Percentiles rank a stretch among this genome's conserved stretches.
These are phyloP conservation scores for Xylariaceae sp. DNA, from an alignment of 2,329 filamentous ascomycete genomes.

Conservation along the genomic window DNA sequence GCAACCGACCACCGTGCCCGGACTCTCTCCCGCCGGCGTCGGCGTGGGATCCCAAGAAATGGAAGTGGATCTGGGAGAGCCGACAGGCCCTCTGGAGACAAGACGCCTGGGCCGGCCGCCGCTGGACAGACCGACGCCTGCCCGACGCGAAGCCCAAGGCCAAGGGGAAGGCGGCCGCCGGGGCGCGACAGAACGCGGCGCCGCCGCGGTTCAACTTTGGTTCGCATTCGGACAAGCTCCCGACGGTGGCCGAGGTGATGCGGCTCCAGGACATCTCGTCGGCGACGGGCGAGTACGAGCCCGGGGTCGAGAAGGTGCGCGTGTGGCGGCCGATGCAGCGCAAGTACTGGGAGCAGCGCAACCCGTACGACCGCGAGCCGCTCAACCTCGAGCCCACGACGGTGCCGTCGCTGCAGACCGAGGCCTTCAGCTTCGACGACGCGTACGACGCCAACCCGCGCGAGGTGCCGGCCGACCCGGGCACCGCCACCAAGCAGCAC, in stretches of 20 bases:
- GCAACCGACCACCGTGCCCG: too few relatives aligned
- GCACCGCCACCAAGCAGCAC: not conserved
- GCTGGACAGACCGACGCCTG: not conserved
- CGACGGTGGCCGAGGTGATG: constrained; percentile 4
- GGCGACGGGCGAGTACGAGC: constrained; percentile 2
- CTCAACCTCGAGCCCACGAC: not conserved
- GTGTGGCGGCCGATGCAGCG: constrained; percentile 13
- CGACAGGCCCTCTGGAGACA: not conserved
- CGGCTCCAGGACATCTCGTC: not conserved
- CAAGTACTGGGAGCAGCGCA: not conserved
- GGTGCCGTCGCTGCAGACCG: constrained; percentile 7
- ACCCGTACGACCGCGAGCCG: too few relatives aligned
- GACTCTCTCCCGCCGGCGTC: too few relatives aligned
- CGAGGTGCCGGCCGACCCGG: not conserved
- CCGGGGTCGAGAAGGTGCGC: constrained; percentile 2
- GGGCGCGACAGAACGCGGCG: too few relatives aligned
- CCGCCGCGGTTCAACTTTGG: too few relatives aligned
- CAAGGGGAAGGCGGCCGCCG: not conserved
- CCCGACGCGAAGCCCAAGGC: not conserved
- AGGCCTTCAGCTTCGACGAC: not conserved
- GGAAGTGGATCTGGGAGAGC: too few relatives aligned
- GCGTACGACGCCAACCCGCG: not conserved
- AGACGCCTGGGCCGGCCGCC: not conserved
- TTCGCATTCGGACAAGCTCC: constrained; percentile 4
- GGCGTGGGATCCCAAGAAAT: too few relatives aligned